Percentiles rank a stretch among this genome's conserved stretches.
Evolutionary conservation across 306 rosid species (phyloP).

Genomic region (Malus sieversii): DNA sequence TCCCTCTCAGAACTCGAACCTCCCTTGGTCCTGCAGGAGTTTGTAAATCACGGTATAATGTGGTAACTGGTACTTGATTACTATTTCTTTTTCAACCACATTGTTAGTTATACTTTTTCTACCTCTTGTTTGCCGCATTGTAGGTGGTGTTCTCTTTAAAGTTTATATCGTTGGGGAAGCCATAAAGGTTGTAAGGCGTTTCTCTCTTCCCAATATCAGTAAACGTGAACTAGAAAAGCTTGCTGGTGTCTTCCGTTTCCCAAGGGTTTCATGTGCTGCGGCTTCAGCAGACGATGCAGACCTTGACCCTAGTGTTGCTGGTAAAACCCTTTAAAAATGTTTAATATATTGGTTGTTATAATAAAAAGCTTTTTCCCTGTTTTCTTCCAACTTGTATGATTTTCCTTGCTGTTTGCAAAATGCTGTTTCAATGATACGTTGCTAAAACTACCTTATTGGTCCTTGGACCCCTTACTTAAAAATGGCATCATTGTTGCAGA

Average conservation of each 20-base stretch:
- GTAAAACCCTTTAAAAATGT: slow-evolving; percentile 27
- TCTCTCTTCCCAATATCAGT: slow-evolving; percentile 75
- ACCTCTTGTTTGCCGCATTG: slow-evolving; percentile 1
- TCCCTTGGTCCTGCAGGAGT: slow-evolving; percentile 88
- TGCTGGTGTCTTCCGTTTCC: slow-evolving; percentile 61
- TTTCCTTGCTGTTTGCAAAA: neutral
- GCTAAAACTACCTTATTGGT: neutral
- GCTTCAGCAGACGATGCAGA: slow-evolving; percentile 95
- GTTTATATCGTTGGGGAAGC: slow-evolving; percentile 81
- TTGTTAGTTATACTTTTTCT: neutral
- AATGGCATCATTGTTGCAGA: slow-evolving; percentile 37
- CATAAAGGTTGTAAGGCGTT: slow-evolving; percentile 86
- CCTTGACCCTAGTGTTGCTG: slow-evolving; percentile 77
- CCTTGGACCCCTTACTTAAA: neutral
- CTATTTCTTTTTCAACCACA: neutral
- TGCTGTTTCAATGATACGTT: neutral
- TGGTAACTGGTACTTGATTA: neutral
- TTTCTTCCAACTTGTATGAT: neutral
- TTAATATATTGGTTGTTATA: neutral
- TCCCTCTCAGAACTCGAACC: slow-evolving; percentile 86
- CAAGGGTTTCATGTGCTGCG: slow-evolving; percentile 93
- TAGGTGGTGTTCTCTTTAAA: slow-evolving; percentile 88
- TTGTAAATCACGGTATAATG: slow-evolving; percentile 77
- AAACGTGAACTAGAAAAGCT: slow-evolving; percentile 56
- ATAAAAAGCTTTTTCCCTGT: neutral